These are phyloP conservation scores for Phylloporus sp. DNA, from an alignment of 768 basidiomycete species.

Conservation along the genomic window DNA sequence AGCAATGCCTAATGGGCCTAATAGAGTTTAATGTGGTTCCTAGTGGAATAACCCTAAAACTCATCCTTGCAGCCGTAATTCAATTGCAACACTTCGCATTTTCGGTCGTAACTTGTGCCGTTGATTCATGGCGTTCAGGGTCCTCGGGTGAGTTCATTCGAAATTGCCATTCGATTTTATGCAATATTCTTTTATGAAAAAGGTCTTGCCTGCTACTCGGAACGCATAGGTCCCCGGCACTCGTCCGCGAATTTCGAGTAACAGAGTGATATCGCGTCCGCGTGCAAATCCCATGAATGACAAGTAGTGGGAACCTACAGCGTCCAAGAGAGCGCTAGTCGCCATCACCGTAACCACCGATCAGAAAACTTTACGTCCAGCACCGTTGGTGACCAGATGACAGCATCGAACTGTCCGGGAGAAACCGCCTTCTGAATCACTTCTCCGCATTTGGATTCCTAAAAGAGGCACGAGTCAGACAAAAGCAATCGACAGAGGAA, in stretches of 20 bases:
- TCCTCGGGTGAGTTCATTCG: neutral
- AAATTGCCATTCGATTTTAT: neutral
- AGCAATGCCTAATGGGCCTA: conserved; percentile 15
- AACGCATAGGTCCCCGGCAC: neutral
- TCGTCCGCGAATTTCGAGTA: neutral
- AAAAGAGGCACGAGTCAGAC: conserved; percentile 5
- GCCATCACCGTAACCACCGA: neutral
- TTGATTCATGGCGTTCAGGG: neutral
- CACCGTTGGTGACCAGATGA: neutral
- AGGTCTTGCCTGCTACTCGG: neutral
- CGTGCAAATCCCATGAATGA: neutral
- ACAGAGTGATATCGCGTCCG: no score
- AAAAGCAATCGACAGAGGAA: neutral
- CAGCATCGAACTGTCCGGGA: neutral
- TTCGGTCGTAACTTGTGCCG: neutral
- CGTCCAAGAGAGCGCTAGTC: neutral
- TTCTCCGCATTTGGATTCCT: conserved; percentile 18
- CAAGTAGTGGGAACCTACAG: neutral
- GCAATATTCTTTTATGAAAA: neutral
- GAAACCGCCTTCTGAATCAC: neutral
- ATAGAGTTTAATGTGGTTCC: conserved; percentile 3
- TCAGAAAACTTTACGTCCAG: neutral
- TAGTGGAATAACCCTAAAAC: neutral
- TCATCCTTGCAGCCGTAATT: neutral
- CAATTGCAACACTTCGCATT: neutral